Percentiles rank a stretch among this genome's conserved stretches.
These are phyloP conservation scores for Apiotrichum porosum DNA, from an alignment of 1,284 basidiomycete genomes.

Conservation along the genomic window DNA sequence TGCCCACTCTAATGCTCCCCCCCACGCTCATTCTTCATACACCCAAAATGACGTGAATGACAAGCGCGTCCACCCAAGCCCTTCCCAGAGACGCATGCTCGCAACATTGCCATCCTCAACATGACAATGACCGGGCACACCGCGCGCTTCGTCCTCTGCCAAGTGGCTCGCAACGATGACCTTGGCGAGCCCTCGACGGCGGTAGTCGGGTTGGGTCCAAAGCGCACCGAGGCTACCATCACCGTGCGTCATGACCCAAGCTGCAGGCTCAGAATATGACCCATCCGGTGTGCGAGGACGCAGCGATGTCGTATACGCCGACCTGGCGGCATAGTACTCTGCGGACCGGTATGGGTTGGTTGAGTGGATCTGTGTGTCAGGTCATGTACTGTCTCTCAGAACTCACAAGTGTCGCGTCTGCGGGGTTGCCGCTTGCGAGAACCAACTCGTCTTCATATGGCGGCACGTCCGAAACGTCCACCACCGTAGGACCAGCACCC, in stretches of 20 bases:
- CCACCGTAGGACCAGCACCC: not conserved
- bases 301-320: slow-evolving; percentile 8
- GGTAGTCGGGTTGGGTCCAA: slow-evolving; percentile 18
- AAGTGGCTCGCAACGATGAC: slow-evolving; percentile 19
- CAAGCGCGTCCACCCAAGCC: not conserved
- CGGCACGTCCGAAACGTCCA: not conserved
- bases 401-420: slow-evolving; percentile 20
- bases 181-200: slow-evolving; percentile 24
- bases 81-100: not conserved
- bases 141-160: not conserved
- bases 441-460: not conserved
- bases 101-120: slow-evolving; percentile 1
- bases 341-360: slow-evolving; percentile 6
- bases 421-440: slow-evolving; percentile 8
- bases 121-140: not conserved
- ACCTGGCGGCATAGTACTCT: slow-evolving; percentile 18
- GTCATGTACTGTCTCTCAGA: not conserved
- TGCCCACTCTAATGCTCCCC: too few relatives aligned
- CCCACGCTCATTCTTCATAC: too few relatives aligned
- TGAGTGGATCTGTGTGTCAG: slow-evolving; percentile 9
- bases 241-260: slow-evolving; percentile 24
- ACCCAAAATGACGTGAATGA: slow-evolving; percentile 2
- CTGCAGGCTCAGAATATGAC: not conserved
- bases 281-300: not conserved
- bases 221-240: slow-evolving; percentile 27